phyloP scores from a whole-genome alignment of 139 green algal genomes.

The Coccomyxa sp. region DNA sequence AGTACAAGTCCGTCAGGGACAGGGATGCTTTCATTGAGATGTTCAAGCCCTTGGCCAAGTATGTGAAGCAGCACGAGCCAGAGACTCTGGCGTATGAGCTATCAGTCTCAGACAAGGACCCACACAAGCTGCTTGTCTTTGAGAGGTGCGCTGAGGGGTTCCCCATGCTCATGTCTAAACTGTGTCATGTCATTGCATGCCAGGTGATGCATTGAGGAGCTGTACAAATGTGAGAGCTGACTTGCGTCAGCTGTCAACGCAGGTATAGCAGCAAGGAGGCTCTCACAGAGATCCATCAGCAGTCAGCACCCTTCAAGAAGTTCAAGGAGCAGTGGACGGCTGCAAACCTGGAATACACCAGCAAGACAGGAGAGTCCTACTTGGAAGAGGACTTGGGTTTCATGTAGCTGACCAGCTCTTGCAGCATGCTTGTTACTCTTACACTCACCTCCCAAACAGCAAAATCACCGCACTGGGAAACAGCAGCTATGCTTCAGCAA shows the following conservation, averaged over 20 bases:
- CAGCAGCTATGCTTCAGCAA: too few species aligned
- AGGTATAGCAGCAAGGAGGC: slow-evolving; percentile 18
- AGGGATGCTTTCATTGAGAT: slow-evolving; percentile 7
- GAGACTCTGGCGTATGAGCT: slow-evolving; percentile 22
- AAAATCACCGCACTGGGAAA: too few species aligned
- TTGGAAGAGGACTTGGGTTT: slow-evolving; percentile 16
- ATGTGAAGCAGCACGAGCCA: slow-evolving; percentile 14
- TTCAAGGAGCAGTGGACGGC: slow-evolving; percentile 4
- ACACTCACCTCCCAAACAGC: too few species aligned
- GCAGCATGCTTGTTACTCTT: too few species aligned
- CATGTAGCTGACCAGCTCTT: too few species aligned
- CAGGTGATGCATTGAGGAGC: not conserved
- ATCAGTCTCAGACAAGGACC: slow-evolving; percentile 18
- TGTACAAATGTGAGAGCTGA: not conserved
- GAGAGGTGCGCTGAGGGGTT: slow-evolving; percentile 10
- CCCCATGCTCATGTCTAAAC: not conserved
- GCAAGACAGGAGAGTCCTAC: slow-evolving; percentile 10
- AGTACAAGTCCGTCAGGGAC: slow-evolving; percentile 8
- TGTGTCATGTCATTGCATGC: not conserved
- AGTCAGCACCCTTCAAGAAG: not conserved
- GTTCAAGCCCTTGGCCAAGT: slow-evolving; percentile 14
- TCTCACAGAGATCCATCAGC: slow-evolving; percentile 8
- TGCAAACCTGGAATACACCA: not conserved
- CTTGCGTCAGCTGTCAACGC: not conserved
- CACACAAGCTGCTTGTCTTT: slow-evolving; percentile 11